phyloP scores from a whole-genome alignment of 2,329 filamentous ascomycete species.

The Sporothrix dimorphospora region DNA sequence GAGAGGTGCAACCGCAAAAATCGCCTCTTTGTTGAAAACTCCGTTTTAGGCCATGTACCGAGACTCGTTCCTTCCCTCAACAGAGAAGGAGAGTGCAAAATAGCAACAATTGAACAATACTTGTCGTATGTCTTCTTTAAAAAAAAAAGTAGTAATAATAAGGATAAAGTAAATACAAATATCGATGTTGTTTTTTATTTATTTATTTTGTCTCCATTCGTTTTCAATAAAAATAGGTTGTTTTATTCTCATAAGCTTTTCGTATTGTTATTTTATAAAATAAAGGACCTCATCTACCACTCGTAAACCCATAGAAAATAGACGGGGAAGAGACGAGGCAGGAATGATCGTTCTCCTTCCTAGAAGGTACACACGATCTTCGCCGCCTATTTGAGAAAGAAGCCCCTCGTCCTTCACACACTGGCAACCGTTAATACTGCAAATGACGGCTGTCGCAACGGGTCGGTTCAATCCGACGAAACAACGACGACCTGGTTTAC shows the following conservation, averaged over 20 bases:
- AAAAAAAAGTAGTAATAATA: no score
- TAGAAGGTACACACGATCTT: neutral
- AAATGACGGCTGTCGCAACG: neutral
- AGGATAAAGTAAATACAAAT: no score
- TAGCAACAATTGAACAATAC: neutral
- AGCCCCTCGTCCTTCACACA: neutral
- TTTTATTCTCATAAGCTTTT: neutral
- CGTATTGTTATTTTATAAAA: no score
- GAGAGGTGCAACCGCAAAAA: neutral
- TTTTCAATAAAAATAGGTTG: neutral
- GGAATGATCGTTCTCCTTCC: neutral
- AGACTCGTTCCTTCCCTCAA: neutral
- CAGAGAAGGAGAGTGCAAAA: neutral
- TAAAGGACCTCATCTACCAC: no score
- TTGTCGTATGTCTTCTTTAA: neutral
- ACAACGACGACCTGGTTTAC: neutral
- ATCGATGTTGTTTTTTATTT: no score
- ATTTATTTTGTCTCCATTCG: no score
- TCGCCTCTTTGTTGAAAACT: conserved; percentile 2
- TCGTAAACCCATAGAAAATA: no score
- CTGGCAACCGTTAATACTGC: neutral
- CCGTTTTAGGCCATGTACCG: conserved; percentile 12
- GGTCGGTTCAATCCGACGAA: conserved; percentile 24
- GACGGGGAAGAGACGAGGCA: neutral
- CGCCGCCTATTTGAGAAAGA: neutral